These are phyloP conservation scores for Boletus sensibilis DNA, from an alignment of 768 basidiomycete genomes.

Conservation along the genomic window DNA sequence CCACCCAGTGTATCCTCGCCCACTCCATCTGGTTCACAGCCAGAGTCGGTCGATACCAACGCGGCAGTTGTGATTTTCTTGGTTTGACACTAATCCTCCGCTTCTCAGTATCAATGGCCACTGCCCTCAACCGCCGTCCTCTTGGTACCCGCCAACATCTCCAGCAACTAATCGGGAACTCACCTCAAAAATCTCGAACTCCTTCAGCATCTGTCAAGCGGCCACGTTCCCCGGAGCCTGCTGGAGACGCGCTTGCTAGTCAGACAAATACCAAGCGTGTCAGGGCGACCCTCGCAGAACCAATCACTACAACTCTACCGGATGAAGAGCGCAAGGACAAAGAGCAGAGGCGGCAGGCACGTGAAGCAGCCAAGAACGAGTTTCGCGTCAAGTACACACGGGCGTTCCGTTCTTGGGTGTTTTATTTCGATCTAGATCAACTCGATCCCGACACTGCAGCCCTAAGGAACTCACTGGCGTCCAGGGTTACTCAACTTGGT, in stretches of 20 bases:
- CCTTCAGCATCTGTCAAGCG: slow-evolving; percentile 42
- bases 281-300: slow-evolving; percentile 34
- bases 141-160: slow-evolving; percentile 43
- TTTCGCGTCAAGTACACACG: slow-evolving; percentile 83
- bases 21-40: not conserved
- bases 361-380: slow-evolving; percentile 59
- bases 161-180: slow-evolving; percentile 34
- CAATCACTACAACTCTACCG: slow-evolving; percentile 20
- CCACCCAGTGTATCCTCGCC: slow-evolving; percentile 7
- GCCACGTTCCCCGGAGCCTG: slow-evolving; percentile 50
- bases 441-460: slow-evolving; percentile 38
- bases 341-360: slow-evolving; percentile 49
- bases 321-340: slow-evolving; percentile 44
- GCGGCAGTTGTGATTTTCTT: slow-evolving; percentile 1
- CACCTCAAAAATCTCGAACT: slow-evolving; percentile 37
- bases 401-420: slow-evolving; percentile 81
- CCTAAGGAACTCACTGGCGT: slow-evolving; percentile 44
- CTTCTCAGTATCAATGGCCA: slow-evolving; percentile 38
- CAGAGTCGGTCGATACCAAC: not conserved
- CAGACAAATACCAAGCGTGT: slow-evolving; percentile 43
- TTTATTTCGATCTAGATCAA: slow-evolving; percentile 77
- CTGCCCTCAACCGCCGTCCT: slow-evolving; percentile 46
- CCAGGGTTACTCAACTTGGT: slow-evolving; percentile 64
- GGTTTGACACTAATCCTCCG: not conserved
- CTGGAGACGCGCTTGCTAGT: slow-evolving; percentile 28